Evolutionary conservation across 164 flowering plant species (phyloP).

Genomic region (Euptelea pleiosperma): DNA sequence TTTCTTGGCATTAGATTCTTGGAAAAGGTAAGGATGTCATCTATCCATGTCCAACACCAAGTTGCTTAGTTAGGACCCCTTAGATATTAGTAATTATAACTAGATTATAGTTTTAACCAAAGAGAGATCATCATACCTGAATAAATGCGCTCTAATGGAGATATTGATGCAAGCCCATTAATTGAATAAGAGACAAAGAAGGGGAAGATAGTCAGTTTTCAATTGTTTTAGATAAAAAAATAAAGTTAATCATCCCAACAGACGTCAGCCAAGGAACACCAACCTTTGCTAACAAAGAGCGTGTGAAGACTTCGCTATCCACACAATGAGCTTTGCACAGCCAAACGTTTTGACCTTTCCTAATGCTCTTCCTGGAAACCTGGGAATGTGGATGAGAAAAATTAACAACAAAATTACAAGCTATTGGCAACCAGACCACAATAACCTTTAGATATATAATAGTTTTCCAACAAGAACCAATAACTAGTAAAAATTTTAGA

Average conservation of each 20-base stretch:
- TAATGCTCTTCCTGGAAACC: constrained; percentile 80
- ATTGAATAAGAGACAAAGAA: constrained; percentile 7
- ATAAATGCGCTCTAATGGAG: constrained; percentile 76
- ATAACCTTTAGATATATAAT: no score
- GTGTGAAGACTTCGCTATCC: constrained; percentile 72
- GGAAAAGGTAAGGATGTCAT: no score
- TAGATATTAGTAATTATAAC: not conserved
- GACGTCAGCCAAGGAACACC: constrained; percentile 1
- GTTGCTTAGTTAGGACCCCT: not conserved
- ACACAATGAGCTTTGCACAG: constrained; percentile 65
- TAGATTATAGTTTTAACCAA: not conserved
- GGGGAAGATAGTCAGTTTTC: constrained; percentile 8
- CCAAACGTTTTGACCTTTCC: constrained; percentile 63
- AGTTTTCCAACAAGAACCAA: no score
- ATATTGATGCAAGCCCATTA: constrained; percentile 6
- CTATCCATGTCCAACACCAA: no score
- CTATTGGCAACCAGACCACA: no score
- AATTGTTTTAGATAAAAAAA: no score
- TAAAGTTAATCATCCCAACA: no score
- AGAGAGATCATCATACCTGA: constrained; percentile 49
- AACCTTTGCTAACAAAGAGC: constrained; percentile 91
- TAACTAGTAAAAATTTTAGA: no score
- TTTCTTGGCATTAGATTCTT: no score
- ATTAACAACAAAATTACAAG: not conserved
- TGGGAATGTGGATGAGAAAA: constrained; percentile 14